Evolutionary conservation across 2,329 filamentous ascomycete genomes (phyloP), one percentile per base, ranked within the genome.

Genomic region (Dothideomycetes sp.): DNA sequence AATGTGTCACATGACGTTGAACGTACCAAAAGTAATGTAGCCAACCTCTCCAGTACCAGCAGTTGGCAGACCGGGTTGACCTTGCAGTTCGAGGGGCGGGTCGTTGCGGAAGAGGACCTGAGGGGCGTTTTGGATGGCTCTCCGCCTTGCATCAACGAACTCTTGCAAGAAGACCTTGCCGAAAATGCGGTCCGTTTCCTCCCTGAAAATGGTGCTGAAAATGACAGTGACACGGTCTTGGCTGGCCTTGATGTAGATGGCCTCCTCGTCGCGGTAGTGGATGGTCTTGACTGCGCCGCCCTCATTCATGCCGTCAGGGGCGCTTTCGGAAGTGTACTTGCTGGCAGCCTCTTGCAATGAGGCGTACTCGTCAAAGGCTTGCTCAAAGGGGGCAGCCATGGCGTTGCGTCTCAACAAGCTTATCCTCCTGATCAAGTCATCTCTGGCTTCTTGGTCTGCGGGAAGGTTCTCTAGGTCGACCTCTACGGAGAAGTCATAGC

Each of bases 101-200:
- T 98, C 91, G 56, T 89, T 94, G 53, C 86, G 76, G 75, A 95
- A 98, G 18, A 98, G 72, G 14, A 99, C 91, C 64, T 99, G 91
- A 1, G 91, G 91, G 14, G 93, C 91, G 62, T 98, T 98, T 66
- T 98, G 93, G 47, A 98, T 94, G 15, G 88, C 88, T 66, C 91
- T 80, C 60, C 88, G 77, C 61, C 91, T 75, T 7, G 93, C 91
- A 65, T 99, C 91, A 42, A 96, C 93, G 50, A 99, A 98, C 64
- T 99, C 91, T 67, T 95, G 88, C 52, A 98, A 78, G 59, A 99
- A 98, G 11, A 98, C 87, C 67, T 95, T 96, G 52, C 91, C 91
- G 55, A 94, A 98, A 42, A 99, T 85, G 46, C 89, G 75, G 59
- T 98, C 91, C 40, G 93, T 98, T 67, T 98, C 93, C 59, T 99